Conservation (phyloP, 768 basidiomycete species). For the Dacryopinax spathularia region DNA sequence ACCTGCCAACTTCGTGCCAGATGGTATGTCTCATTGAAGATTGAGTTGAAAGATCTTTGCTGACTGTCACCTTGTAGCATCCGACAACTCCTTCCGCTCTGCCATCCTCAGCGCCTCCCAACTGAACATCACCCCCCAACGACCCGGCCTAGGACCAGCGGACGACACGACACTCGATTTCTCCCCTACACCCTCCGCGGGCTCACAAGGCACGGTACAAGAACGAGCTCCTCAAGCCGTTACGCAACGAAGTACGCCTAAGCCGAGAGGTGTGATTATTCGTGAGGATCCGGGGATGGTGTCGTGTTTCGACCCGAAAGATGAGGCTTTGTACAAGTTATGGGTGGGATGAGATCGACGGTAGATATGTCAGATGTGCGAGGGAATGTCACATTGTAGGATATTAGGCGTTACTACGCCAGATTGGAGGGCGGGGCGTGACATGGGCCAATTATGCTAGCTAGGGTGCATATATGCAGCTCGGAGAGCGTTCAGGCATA, state of each 20-base stretch:
- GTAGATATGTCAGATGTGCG: too few species aligned
- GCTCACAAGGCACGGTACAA: neutral
- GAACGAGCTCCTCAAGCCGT: neutral
- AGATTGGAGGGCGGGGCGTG: too few species aligned
- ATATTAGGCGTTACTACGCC: too few species aligned
- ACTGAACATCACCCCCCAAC: neutral
- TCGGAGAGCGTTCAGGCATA: too few species aligned
- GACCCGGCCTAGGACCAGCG: neutral
- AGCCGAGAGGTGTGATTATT: neutral
- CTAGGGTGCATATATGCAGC: too few species aligned
- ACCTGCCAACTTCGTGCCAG: neutral
- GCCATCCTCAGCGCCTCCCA: neutral
- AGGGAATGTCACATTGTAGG: too few species aligned
- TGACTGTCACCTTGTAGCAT: neutral
- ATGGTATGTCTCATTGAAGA: neutral
- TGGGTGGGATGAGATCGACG: neutral
- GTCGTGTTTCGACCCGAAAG: neutral
- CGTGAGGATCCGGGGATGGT: neutral
- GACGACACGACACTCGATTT: neutral
- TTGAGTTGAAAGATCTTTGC: too few species aligned
- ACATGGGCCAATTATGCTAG: too few species aligned
- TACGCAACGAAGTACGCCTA: neutral
- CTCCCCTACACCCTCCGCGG: neutral
- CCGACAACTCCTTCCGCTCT: constrained; percentile 1
- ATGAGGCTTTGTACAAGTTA: neutral